phyloP scores from a whole-genome alignment of 352 stramenopile genomes.

The Pythium graminicola region DNA sequence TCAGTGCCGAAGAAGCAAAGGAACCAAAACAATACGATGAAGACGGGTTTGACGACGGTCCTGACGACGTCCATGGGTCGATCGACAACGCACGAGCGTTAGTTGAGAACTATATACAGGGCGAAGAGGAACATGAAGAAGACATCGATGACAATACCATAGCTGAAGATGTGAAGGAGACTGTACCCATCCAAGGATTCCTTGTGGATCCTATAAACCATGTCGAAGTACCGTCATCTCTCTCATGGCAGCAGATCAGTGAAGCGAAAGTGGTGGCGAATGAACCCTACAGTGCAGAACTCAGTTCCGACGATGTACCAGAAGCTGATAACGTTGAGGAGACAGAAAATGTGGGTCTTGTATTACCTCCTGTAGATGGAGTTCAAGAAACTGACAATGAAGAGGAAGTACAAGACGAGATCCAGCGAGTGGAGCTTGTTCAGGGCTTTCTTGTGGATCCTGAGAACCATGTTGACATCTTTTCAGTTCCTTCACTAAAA shows the following conservation, averaged over 20 bases:
- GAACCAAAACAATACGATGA: constrained; percentile 13
- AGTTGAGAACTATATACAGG: neutral
- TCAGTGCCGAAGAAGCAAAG: neutral
- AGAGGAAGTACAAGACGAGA: too few relatives aligned
- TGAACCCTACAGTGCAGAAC: neutral
- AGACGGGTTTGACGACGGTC: constrained; percentile 1
- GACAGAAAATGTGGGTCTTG: too few relatives aligned
- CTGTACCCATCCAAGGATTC: constrained; percentile 1
- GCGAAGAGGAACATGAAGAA: neutral
- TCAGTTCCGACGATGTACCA: neutral
- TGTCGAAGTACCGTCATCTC: neutral
- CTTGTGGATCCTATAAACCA: neutral
- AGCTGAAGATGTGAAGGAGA: neutral
- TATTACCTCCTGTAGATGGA: too few relatives aligned
- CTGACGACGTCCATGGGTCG: neutral
- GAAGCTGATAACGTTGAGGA: too few relatives aligned
- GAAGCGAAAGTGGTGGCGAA: neutral
- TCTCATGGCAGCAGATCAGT: neutral
- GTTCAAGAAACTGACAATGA: too few relatives aligned
- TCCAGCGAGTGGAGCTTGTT: too few relatives aligned
- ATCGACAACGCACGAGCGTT: neutral
- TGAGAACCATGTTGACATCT: too few relatives aligned
- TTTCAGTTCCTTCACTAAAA: too few relatives aligned
- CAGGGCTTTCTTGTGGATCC: too few relatives aligned
- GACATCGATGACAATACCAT: neutral